Evolutionary conservation across 345 rosid species (phyloP).

Genomic region (Hirschfeldia incana): DNA sequence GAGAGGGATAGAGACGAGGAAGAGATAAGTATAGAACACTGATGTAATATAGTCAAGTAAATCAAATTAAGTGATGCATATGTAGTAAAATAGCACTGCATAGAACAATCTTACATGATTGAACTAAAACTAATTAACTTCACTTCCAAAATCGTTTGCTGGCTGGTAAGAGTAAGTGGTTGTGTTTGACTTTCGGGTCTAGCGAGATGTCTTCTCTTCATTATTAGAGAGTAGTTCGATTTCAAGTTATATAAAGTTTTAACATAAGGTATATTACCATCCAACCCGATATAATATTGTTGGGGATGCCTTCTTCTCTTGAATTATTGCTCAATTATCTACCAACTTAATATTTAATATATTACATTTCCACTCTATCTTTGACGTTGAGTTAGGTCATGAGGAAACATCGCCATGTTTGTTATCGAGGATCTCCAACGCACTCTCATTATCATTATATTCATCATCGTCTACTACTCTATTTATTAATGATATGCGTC

Average conservation of each 20-base stretch:
- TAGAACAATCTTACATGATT: not conserved
- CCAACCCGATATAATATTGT: not conserved
- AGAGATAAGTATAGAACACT: not conserved
- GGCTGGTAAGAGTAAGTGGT: not conserved
- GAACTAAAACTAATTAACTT: not conserved
- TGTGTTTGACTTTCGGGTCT: not conserved
- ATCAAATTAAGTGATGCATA: not conserved
- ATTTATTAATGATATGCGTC: not conserved
- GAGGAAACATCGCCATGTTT: not conserved
- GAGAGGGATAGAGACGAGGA: not conserved
- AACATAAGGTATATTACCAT: not conserved
- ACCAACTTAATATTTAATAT: not conserved
- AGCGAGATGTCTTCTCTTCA: not conserved
- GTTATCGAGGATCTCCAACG: not conserved
- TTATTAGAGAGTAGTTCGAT: not conserved
- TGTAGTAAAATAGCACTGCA: not conserved
- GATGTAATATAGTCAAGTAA: not conserved
- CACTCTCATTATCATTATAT: not conserved
- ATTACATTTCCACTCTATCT: not conserved
- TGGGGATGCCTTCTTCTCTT: not conserved
- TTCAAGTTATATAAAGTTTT: not conserved
- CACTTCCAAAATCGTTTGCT: not conserved
- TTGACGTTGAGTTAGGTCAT: not conserved
- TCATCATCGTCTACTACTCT: not conserved
- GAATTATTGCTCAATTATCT: not conserved